phyloP scores from a whole-genome alignment of 352 stramenopile species.

The Phytophthora citrophthora region DNA sequence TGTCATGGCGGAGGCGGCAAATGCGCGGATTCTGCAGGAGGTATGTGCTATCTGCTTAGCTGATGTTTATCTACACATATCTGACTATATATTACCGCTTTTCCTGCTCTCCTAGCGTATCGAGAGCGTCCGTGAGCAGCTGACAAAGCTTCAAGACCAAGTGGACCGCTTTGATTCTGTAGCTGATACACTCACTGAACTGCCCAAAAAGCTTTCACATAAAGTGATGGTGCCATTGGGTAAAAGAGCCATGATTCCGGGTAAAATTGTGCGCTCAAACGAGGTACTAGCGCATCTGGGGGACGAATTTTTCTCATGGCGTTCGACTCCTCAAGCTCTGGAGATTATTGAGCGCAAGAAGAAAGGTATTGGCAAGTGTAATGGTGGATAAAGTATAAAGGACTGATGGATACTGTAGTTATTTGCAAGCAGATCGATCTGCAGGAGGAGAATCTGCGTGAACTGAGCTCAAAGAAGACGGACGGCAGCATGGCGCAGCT shows the following conservation, averaged over 20 bases:
- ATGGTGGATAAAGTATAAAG: not conserved
- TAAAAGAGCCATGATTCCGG: constrained; percentile 84
- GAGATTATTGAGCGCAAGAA: constrained; percentile 81
- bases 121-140: constrained; percentile 56
- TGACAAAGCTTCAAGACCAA: constrained; percentile 59
- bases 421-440: constrained; percentile 58
- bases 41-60: constrained; percentile 18
- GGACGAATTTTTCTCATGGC: constrained; percentile 85
- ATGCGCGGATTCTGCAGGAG: constrained; percentile 69
- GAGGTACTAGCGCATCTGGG: constrained; percentile 84
- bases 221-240: constrained; percentile 85
- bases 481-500: constrained; percentile 73
- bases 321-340: constrained; percentile 63
- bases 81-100: not conserved
- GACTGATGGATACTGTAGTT: constrained; percentile 29
- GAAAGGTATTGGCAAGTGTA: constrained; percentile 47
- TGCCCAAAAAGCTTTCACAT: constrained; percentile 83
- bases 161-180: constrained; percentile 66
- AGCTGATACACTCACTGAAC: constrained; percentile 55
- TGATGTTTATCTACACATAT: not conserved
- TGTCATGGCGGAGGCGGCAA: constrained; percentile 49
- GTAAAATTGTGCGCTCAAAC: constrained; percentile 86
- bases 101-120: constrained; percentile 49
- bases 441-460: constrained; percentile 52
- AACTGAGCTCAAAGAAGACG: constrained; percentile 66